Evolutionary conservation across 2,329 filamentous ascomycete species (phyloP).

Genomic region (Exutisphaerella laricina): DNA sequence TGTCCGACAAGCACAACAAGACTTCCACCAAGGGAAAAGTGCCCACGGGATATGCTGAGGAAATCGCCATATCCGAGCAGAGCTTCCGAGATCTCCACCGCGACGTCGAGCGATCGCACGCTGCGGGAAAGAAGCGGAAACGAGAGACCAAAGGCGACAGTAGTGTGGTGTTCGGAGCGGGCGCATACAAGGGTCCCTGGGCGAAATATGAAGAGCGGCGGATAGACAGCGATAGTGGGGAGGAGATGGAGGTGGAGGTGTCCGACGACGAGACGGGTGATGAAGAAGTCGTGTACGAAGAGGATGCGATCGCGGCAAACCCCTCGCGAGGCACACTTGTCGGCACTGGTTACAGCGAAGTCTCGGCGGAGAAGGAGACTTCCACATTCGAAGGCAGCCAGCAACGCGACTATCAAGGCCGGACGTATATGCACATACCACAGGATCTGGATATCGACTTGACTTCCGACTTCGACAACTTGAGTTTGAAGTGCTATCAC

Average conservation of each 20-base stretch:
- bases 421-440: slow-evolving; percentile 96
- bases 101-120: slow-evolving; percentile 55
- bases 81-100: slow-evolving; percentile 85
- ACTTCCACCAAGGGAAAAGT: slow-evolving; percentile 42
- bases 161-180: slow-evolving; percentile 75
- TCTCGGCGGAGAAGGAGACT: slow-evolving; percentile 58
- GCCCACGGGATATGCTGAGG: slow-evolving; percentile 75
- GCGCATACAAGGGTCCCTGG: slow-evolving; percentile 92
- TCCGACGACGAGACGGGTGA: slow-evolving; percentile 71
- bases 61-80: slow-evolving; percentile 83
- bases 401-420: slow-evolving; percentile 81
- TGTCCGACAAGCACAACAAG: slow-evolving; percentile 24
- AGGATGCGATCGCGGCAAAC: slow-evolving; percentile 60
- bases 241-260: slow-evolving; percentile 62
- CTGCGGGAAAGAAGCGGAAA: slow-evolving; percentile 63
- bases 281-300: slow-evolving; percentile 70
- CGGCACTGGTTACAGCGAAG: slow-evolving; percentile 48
- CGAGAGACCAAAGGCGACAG: slow-evolving; percentile 82
- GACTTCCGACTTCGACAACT: slow-evolving; percentile 69
- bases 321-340: slow-evolving; percentile 48
- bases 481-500: slow-evolving; percentile 53
- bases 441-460: slow-evolving; percentile 84
- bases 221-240: slow-evolving; percentile 63
- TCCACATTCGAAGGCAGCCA: slow-evolving; percentile 79
- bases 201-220: slow-evolving; percentile 74